Conservation (phyloP, 1,284 basidiomycete genomes). For the Puccinia novopanici region DNA sequence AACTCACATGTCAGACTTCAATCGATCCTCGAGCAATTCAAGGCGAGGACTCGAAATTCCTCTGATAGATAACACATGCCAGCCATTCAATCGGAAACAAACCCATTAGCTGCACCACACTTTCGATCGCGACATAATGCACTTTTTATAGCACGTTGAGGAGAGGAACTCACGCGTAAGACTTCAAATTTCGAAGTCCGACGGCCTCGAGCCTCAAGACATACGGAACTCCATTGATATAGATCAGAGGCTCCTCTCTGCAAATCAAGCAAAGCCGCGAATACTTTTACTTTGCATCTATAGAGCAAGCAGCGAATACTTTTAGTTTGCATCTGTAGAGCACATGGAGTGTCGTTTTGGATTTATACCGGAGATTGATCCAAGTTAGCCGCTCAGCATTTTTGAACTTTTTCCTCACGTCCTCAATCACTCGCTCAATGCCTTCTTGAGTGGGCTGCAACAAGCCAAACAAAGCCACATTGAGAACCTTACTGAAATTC, state of each 20-base stretch:
- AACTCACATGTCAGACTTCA: conserved; percentile 76
- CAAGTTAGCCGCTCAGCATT: conserved; percentile 39
- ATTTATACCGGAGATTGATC: conserved; percentile 47
- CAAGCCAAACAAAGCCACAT: conserved; percentile 82
- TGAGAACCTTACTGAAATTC: conserved; percentile 85
- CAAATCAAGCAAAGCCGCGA: neutral
- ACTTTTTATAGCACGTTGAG: neutral
- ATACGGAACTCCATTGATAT: conserved; percentile 77
- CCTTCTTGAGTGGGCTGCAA: conserved; percentile 88
- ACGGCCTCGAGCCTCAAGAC: conserved; percentile 61
- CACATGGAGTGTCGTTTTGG: neutral
- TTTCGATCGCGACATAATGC: neutral
- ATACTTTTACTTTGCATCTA: too few species aligned
- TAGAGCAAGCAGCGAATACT: too few species aligned
- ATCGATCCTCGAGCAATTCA: conserved; percentile 85
- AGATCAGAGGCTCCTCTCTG: conserved; percentile 79
- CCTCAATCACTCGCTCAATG: conserved; percentile 76
- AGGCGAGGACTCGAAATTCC: conserved; percentile 85
- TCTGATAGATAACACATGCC: conserved; percentile 70
- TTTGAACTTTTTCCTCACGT: conserved; percentile 28
- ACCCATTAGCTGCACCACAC: conserved; percentile 1
- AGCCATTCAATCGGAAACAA: conserved; percentile 63
- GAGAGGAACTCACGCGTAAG: conserved; percentile 54
- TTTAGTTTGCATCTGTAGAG: neutral
- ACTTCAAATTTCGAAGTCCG: conserved; percentile 59